Evolutionary conservation across 2,329 filamentous ascomycete genomes (phyloP), one percentile per base, ranked within the genome.

Genomic region (Talaromyces albobiverticillius): DNA sequence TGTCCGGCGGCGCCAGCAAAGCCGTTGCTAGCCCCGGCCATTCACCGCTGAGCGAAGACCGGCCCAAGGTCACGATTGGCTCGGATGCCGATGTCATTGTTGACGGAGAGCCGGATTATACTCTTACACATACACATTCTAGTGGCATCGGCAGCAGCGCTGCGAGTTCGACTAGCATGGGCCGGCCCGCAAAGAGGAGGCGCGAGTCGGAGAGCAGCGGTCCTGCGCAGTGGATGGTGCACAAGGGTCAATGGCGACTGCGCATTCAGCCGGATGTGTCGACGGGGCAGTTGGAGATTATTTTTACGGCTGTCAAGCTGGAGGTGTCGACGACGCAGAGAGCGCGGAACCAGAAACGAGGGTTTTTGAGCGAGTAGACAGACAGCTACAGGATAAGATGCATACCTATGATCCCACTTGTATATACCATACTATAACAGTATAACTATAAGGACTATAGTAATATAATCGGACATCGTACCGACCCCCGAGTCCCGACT

Each of bases 221-320:
- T 9, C 2, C 22, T n/a, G 25, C 42, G 18, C 65, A 65, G 56
- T 90, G 87, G 87, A 76, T 84, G 34, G 76, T 92, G 18, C 79
- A 76, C 55, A 86, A 77, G 14, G 87, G 86, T 1, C 87, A 89
- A 68, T 92, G 88, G 87, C 78, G 87, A 55, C 66, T 91, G 60
- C 79, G 82, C 40, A 82, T 95, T 25, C 85, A 87, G 64, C 70
- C 72, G 6, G 25, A 76, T 71, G 63, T 65, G 60, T 26, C 76
- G 75, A 34, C 76, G 76, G 2, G 46, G 16, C 55, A 50, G n/a
- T 26, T 54, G 16, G 87, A 93, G 71, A 87, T 89, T 55, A 79
- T 90, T 20, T 78, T 95, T 47, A 79, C 88, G 14, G 88, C 85
- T 1, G 88, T 92, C 31, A 90, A 89, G 69, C 67, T 95, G 23